phyloP scores from a whole-genome alignment of 176 grass and related monocot genomes.

The Saccharum spontaneum region DNA sequence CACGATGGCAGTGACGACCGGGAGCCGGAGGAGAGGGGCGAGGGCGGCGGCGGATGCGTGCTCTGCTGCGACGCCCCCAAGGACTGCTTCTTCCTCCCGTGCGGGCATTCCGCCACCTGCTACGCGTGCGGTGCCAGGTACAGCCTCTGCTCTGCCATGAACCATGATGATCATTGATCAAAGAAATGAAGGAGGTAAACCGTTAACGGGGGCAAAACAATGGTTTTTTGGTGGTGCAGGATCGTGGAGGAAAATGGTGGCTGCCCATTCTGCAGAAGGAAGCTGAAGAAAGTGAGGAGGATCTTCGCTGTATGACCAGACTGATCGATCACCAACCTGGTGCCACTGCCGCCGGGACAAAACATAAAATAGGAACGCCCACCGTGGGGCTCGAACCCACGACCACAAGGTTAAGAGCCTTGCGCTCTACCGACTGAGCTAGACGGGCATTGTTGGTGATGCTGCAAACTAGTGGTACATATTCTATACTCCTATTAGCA shows the following conservation, averaged over 20 bases:
- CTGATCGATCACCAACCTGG: no score
- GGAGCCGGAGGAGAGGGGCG: no score
- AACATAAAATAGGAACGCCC: neutral
- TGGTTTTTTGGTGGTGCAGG: conserved; percentile 32
- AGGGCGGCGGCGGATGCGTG: conserved; percentile 32
- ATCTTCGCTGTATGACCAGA: no score
- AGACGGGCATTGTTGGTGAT: neutral
- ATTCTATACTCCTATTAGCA: no score
- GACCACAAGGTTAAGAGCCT: conserved; percentile 56
- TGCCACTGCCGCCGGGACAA: neutral
- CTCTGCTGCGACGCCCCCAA: conserved; percentile 54
- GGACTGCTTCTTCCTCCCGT: conserved; percentile 83
- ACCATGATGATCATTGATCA: neutral
- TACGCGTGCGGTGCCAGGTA: conserved; percentile 66
- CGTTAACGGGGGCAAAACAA: no score
- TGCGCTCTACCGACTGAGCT: conserved; percentile 51
- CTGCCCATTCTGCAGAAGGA: conserved; percentile 56
- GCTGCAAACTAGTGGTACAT: no score
- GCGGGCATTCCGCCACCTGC: conserved; percentile 69
- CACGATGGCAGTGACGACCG: no score
- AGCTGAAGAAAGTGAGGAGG: no score
- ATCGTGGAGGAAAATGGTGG: conserved; percentile 51
- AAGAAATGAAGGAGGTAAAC: neutral
- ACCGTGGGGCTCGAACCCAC: conserved; percentile 75
- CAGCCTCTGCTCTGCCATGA: no score